Percentiles rank a stretch among this genome's conserved stretches.
These are phyloP conservation scores for Gossypium raimondii DNA, from an alignment of 345 rosid genomes.

Conservation along the genomic window DNA sequence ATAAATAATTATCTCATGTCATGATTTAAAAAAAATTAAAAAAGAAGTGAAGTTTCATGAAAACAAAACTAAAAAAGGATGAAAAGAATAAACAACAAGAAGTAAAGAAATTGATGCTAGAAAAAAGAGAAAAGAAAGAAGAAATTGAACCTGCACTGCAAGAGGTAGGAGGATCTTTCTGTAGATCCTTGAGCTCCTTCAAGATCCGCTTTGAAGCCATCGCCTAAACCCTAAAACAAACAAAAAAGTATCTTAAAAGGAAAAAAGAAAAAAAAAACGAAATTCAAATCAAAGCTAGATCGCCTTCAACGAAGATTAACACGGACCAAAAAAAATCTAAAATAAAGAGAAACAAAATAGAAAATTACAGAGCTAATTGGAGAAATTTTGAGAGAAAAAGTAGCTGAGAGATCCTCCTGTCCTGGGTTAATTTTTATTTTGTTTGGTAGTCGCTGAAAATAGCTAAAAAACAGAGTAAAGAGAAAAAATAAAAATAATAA, in stretches of 20 bases:
- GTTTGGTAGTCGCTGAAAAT: neutral
- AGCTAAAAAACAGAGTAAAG: neutral
- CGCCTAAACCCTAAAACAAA: slow-evolving; percentile 30
- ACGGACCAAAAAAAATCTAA: neutral
- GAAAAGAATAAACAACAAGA: neutral
- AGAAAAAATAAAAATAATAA: neutral
- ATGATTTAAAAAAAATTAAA: neutral
- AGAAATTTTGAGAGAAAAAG: neutral
- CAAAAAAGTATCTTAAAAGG: no score
- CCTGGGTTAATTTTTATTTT: neutral
- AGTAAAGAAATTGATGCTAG: neutral
- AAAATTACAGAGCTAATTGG: neutral
- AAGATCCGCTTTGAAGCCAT: slow-evolving; percentile 19
- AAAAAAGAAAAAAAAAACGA: neutral
- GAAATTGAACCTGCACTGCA: slow-evolving; percentile 61
- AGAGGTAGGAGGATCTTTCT: slow-evolving; percentile 78
- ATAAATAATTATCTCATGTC: neutral
- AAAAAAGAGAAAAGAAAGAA: neutral
- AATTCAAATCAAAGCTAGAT: slow-evolving; percentile 28
- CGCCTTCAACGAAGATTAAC: slow-evolving; percentile 11
- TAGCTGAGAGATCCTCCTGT: slow-evolving; percentile 4
- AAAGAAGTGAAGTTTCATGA: no score
- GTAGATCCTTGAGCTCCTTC: slow-evolving; percentile 25
- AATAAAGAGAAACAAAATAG: neutral
- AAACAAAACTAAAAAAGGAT: neutral